Evolutionary conservation across 768 basidiomycete species (phyloP).

Genomic region (Tylopilus cervinicoccineus): DNA sequence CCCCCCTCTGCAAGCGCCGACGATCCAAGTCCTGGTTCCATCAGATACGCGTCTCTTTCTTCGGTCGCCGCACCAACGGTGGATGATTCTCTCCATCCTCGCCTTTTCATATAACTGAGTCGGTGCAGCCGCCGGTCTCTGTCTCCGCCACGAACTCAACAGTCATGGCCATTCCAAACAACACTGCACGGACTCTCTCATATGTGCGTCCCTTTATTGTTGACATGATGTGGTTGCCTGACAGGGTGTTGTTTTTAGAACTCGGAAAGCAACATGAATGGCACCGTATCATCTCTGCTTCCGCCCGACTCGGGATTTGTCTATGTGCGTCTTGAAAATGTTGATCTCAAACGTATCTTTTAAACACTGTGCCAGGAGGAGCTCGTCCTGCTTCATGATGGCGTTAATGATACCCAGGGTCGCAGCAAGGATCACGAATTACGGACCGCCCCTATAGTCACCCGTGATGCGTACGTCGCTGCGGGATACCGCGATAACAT

Average conservation of each 20-base stretch:
- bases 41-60: slow-evolving; percentile 5
- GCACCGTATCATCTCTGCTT: neutral
- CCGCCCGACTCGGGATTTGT: slow-evolving; percentile 8
- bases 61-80: slow-evolving; percentile 15
- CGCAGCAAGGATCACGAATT: slow-evolving; percentile 32
- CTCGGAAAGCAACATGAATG: slow-evolving; percentile 1
- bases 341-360: neutral
- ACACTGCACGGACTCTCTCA: neutral
- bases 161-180: slow-evolving; percentile 19
- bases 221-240: neutral
- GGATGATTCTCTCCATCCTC: slow-evolving; percentile 3
- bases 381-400: slow-evolving; percentile 30
- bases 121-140: slow-evolving; percentile 7
- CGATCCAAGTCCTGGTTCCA: slow-evolving; percentile 7
- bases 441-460: slow-evolving; percentile 48
- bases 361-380: slow-evolving; percentile 24
- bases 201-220: slow-evolving; percentile 9
- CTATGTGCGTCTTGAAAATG: slow-evolving; percentile 21
- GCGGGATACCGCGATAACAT: slow-evolving; percentile 31
- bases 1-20: slow-evolving; percentile 3
- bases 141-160: neutral
- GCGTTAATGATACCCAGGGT: slow-evolving; percentile 12
- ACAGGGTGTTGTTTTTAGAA: slow-evolving; percentile 8
- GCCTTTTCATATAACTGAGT: slow-evolving; percentile 9
- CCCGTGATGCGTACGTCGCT: slow-evolving; percentile 43